Evolutionary conservation across 192 early-diverging fungal genomes (phyloP), one percentile per base, ranked within the genome.

Genomic region (Coemansia reversa): DNA sequence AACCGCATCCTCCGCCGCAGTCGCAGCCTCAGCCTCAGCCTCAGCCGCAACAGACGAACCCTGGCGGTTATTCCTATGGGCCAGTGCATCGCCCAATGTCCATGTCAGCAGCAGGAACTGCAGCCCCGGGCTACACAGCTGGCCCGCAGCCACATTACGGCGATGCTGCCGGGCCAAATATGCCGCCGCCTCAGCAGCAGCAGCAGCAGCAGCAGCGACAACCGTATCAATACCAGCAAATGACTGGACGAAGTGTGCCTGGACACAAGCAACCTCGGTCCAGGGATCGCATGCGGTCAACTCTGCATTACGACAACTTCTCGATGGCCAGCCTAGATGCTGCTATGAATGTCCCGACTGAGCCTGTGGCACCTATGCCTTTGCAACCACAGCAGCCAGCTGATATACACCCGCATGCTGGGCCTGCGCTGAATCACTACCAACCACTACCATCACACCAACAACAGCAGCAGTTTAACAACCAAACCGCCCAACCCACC

Each of bases 241-340:
- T 23, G 35, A 35, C 74, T 20, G 74, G 74, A 0, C 45, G 48
- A 16, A 45, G 51, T 14, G 35, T 59, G 11, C 72, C 77, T 18
- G 77, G 77, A 2, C 63, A 79, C 53, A 79, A 79, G 65, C 77
- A 74, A 55, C 77, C 77, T 23, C 63, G 77, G 32, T 79, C 77
- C 25, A 51, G 77, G 51, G 77, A 79, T 53, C 77, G 77, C 7
- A 74, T 79, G 77, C 77, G 77, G 35, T 79, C 77, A 22, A 79
- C 77, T 2, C 67, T 79, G 57, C 72, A 79, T 53, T 65, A 79
- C 47, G 72, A 74, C 58, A 61, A 22, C 58, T 62, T 74, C 47
- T 25, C 77, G n/a, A 48, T 65, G 23, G n/a, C 62, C 42, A 57
- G 45, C 8, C 7, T 55, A 20, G 51, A 72, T 51, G 58, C 70